A percentile compares a stretch with the other conserved stretches of the same genome.
Conservation (phyloP, 805 yeast genomes). For the Ogataea philodendri region DNA sequence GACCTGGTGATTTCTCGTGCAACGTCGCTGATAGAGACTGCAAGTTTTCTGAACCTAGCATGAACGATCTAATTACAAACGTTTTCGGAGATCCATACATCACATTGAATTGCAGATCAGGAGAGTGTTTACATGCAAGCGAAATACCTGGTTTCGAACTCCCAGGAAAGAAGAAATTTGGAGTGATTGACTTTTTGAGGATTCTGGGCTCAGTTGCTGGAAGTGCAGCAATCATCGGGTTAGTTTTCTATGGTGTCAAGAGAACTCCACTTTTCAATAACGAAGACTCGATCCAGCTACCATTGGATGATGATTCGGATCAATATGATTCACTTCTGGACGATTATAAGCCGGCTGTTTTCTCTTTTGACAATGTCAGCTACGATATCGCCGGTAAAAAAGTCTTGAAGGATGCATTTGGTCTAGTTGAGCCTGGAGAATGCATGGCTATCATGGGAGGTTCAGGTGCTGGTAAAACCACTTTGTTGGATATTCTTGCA, state of each 20-base stretch:
- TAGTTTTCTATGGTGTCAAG: conserved; percentile 48
- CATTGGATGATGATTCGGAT: conserved; percentile 33
- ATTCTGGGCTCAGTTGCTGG: conserved; percentile 44
- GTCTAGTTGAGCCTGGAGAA: conserved; percentile 81
- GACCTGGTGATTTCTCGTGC: conserved; percentile 92
- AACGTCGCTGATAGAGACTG: conserved; percentile 62
- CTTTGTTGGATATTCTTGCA: conserved; percentile 87
- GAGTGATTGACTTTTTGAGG: conserved; percentile 45
- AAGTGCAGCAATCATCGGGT: conserved; percentile 41
- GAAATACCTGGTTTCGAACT: conserved; percentile 86
- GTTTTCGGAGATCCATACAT: conserved; percentile 96
- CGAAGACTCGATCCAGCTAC: conserved; percentile 22
- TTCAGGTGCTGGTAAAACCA: conserved; percentile 98
- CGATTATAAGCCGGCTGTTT: conserved; percentile 62
- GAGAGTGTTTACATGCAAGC: conserved; percentile 90
- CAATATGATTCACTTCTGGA: conserved; percentile 40
- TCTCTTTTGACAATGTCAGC: conserved; percentile 71
- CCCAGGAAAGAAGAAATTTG: conserved; percentile 52
- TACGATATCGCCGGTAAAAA: conserved; percentile 54
- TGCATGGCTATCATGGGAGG: conserved; percentile 97
- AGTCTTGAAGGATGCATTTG: conserved; percentile 65
- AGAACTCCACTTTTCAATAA: conserved; percentile 60
- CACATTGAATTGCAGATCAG: conserved; percentile 73
- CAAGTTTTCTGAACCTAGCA: conserved; percentile 87
- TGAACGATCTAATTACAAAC: conserved; percentile 85